Conservation (phyloP, 768 basidiomycete genomes). For the Kwoniella sp. region DNA sequence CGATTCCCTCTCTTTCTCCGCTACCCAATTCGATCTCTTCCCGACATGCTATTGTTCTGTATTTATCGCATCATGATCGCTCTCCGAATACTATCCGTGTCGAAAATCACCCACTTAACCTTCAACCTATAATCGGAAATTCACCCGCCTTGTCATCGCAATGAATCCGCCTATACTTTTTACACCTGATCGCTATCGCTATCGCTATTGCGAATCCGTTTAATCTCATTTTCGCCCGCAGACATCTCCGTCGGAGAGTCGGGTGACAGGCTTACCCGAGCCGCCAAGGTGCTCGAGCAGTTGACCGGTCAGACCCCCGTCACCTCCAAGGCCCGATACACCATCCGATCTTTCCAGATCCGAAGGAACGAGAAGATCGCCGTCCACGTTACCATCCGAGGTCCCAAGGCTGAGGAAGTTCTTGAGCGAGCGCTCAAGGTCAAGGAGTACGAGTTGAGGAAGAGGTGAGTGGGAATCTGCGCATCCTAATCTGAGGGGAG, state of each 20-base stretch:
- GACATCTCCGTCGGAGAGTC: slow-evolving; percentile 99
- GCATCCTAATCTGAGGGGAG: background rate
- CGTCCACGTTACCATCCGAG: slow-evolving; percentile 96
- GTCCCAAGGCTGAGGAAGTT: slow-evolving; percentile 99
- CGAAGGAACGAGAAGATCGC: slow-evolving; percentile 99
- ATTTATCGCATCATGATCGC: too few relatives aligned
- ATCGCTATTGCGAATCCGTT: background rate
- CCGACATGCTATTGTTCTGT: background rate
- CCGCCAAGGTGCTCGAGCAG: slow-evolving; percentile 98
- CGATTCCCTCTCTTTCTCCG: slow-evolving; percentile 3
- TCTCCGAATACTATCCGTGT: too few relatives aligned
- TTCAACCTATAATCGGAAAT: too few relatives aligned
- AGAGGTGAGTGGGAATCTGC: slow-evolving; percentile 56
- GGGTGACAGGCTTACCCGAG: slow-evolving; percentile 97
- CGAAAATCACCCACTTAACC: too few relatives aligned
- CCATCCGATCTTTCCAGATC: slow-evolving; percentile 98
- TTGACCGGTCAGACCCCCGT: slow-evolving; percentile 99
- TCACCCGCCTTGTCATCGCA: too few relatives aligned
- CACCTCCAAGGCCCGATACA: slow-evolving; percentile 99
- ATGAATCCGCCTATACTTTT: too few relatives aligned
- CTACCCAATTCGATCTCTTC: background rate
- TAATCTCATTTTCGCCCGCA: slow-evolving; percentile 52
- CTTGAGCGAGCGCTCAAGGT: slow-evolving; percentile 98
- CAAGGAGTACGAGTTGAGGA: slow-evolving; percentile 98
- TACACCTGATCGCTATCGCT: background rate